These are phyloP conservation scores for Labyrinthula sp. DNA, from an alignment of 352 stramenopile species.

Conservation along the genomic window DNA sequence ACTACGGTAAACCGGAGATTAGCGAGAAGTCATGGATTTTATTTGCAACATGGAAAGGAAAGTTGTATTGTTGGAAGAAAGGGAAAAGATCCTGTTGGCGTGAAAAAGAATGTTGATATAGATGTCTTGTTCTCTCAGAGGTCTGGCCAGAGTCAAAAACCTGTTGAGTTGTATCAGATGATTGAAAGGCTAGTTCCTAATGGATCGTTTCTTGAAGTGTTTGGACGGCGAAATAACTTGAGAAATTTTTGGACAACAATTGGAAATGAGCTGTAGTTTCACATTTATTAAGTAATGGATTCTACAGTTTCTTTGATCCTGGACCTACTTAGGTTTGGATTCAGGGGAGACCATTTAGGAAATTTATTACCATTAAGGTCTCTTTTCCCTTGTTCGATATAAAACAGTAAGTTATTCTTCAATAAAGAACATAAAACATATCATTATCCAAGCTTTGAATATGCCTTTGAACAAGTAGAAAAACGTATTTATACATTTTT, in stretches of 20 bases:
- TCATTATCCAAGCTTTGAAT: too few species aligned
- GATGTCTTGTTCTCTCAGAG: constrained; percentile 35
- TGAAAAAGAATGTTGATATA: constrained; percentile 29
- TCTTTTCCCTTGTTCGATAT: too few species aligned
- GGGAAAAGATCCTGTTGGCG: constrained; percentile 28
- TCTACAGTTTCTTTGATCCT: too few species aligned
- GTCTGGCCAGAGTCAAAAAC: constrained; percentile 35
- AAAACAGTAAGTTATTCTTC: too few species aligned
- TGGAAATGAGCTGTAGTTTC: too few species aligned
- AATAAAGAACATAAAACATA: too few species aligned
- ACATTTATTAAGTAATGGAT: too few species aligned
- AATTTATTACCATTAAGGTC: too few species aligned
- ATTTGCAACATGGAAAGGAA: constrained; percentile 36
- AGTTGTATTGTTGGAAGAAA: constrained; percentile 36
- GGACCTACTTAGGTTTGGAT: too few species aligned
- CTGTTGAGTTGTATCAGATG: constrained; percentile 34
- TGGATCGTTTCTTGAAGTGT: constrained; percentile 35
- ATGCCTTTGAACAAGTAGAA: too few species aligned
- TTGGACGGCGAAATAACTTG: constrained; percentile 35
- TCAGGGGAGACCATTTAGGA: too few species aligned
- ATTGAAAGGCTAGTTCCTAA: constrained; percentile 34
- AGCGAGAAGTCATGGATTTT: constrained; percentile 37
- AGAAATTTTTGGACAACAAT: constrained; percentile 33
- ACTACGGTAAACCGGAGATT: constrained; percentile 33
- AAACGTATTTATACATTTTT: too few species aligned